These are phyloP conservation scores for Eucalyptus victrix DNA, from an alignment of 345 rosid genomes.

Conservation along the genomic window DNA sequence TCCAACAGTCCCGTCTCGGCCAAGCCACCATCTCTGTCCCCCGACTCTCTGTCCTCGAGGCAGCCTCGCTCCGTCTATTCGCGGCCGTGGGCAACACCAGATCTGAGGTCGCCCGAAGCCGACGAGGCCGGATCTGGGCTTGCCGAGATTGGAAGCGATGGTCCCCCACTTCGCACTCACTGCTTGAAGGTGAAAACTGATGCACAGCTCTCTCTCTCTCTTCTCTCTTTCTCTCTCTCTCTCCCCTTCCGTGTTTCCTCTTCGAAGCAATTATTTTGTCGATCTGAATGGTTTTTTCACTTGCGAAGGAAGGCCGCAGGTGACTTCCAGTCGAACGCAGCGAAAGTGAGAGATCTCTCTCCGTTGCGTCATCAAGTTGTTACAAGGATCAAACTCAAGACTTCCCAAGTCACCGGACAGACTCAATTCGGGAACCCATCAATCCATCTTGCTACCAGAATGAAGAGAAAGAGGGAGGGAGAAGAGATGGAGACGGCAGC, in stretches of 20 bases:
- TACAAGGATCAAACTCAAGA: not conserved
- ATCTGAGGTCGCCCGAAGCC: too few relatives aligned
- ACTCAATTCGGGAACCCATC: fast-evolving
- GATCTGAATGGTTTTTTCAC: not conserved
- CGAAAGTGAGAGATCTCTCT: not conserved
- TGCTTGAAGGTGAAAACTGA: not conserved
- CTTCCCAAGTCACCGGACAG: not conserved
- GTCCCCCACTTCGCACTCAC: too few relatives aligned
- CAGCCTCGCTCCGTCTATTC: too few relatives aligned
- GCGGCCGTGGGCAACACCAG: too few relatives aligned
- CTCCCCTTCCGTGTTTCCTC: not conserved
- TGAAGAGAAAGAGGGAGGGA: not conserved
- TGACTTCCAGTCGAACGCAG: not conserved
- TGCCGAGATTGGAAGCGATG: too few relatives aligned
- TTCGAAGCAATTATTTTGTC: too few relatives aligned
- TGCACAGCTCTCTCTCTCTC: not conserved
- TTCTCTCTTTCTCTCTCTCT: not conserved
- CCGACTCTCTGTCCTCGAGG: too few relatives aligned
- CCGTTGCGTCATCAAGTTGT: not conserved
- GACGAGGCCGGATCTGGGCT: too few relatives aligned
- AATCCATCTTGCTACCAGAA: fast-evolving
- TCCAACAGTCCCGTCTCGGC: too few relatives aligned
- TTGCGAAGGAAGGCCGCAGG: not conserved
- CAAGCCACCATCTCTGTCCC: too few relatives aligned
- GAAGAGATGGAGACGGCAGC: fast-evolving